Percentiles rank a stretch among this genome's conserved stretches.
Conservation (phyloP, 257 asterid genomes). For the Perilla frutescens region DNA sequence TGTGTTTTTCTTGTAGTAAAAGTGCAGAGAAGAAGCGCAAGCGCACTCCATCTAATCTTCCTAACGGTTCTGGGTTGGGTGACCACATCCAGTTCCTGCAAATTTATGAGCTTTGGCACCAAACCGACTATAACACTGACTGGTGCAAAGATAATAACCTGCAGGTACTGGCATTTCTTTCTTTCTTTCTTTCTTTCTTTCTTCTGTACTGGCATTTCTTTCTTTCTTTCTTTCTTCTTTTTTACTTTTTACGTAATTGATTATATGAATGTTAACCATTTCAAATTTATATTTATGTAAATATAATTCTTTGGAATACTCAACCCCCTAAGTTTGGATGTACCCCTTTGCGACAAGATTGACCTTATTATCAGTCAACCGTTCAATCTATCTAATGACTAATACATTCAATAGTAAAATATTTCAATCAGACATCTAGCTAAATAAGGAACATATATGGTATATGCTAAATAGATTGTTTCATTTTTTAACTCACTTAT, state of each 20-base stretch:
- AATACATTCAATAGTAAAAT: too few relatives aligned
- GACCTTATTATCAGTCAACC: not conserved
- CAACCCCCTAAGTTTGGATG: not conserved
- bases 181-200: not conserved
- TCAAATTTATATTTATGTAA: constrained; percentile 10
- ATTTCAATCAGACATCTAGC: not conserved
- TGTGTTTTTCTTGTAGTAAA: constrained; percentile 51
- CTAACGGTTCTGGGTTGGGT: constrained; percentile 94
- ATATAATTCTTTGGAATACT: constrained; percentile 10
- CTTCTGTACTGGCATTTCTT: constrained; percentile 43
- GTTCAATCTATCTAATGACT: not conserved
- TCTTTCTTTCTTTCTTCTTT: not conserved
- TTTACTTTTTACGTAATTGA: not conserved
- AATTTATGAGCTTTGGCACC: constrained; percentile 90
- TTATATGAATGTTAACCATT: not conserved
- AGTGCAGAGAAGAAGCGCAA: constrained; percentile 74
- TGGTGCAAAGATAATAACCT: constrained; percentile 93
- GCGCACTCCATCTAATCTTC: constrained; percentile 77
- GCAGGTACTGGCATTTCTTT: constrained; percentile 56
- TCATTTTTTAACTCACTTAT: constrained; percentile 40
- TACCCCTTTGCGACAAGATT: not conserved
- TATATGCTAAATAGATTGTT: not conserved
- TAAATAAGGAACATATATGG: not conserved
- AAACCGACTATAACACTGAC: constrained; percentile 56
- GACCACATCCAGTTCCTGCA: constrained; percentile 97